A percentile compares a stretch with the other conserved stretches of the same genome.
phyloP scores from a whole-genome alignment of 805 yeast species.

The Saccharomycopsis selenospora region DNA sequence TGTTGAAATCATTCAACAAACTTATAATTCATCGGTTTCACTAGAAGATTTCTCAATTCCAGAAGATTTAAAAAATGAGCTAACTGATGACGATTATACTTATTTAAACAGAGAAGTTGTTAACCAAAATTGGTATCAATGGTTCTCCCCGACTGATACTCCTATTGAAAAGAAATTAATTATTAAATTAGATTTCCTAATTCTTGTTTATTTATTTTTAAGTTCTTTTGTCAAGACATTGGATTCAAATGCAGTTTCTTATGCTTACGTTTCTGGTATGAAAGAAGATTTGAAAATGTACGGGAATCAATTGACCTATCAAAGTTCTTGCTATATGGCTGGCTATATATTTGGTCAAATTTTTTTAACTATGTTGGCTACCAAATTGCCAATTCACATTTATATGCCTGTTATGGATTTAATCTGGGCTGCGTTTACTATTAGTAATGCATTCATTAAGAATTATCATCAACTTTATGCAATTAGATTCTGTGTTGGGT shows the following conservation, averaged over 20 bases:
- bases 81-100: neutral
- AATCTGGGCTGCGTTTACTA: constrained; percentile 20
- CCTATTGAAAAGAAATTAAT: constrained; percentile 27
- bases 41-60: neutral
- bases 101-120: neutral
- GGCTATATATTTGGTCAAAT: constrained; percentile 26
- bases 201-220: constrained; percentile 29
- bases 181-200: constrained; percentile 29
- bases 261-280: constrained; percentile 56
- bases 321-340: constrained; percentile 20
- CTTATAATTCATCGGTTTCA: neutral
- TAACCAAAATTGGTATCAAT: constrained; percentile 40
- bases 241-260: constrained; percentile 41
- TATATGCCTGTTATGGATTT: constrained; percentile 24
- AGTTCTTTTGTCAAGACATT: constrained; percentile 42
- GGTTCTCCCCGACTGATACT: constrained; percentile 28
- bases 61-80: neutral
- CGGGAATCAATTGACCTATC: constrained; percentile 36
- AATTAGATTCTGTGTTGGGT: constrained; percentile 30
- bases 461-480: constrained; percentile 26
- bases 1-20: too few relatives aligned
- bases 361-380: constrained; percentile 24
- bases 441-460: constrained; percentile 5
- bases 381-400: constrained; percentile 20
- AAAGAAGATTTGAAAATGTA: constrained; percentile 36